Percentiles rank a stretch among this genome's conserved stretches.
phyloP scores from a whole-genome alignment of 768 basidiomycete species.

The Nidularia sp. region DNA sequence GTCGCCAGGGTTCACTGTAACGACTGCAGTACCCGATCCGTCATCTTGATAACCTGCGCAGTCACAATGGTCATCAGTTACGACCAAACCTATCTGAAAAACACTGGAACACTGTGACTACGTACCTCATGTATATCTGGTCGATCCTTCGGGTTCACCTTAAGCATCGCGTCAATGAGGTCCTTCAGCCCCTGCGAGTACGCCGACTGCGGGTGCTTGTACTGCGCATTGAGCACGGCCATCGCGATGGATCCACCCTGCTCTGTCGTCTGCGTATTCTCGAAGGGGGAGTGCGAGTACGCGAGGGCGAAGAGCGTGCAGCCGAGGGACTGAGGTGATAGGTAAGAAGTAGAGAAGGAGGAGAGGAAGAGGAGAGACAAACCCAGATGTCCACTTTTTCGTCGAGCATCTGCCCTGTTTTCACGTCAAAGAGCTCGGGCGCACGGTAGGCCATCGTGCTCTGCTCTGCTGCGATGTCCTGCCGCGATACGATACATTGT shows the following conservation, averaged over 20 bases:
- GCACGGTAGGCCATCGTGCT: slow-evolving; percentile 99
- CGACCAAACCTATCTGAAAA: neutral
- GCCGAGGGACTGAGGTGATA: slow-evolving; percentile 73
- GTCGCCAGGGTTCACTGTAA: neutral
- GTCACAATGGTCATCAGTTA: no score
- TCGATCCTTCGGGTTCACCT: slow-evolving; percentile 74
- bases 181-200: slow-evolving; percentile 82
- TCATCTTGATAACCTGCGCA: slow-evolving; percentile 61
- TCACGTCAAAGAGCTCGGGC: slow-evolving; percentile 96
- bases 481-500: neutral
- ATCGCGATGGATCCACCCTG: slow-evolving; percentile 97
- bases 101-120: neutral
- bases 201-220: slow-evolving; percentile 82
- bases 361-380: slow-evolving; percentile 3
- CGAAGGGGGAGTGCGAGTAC: slow-evolving; percentile 95
- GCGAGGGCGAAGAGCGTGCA: slow-evolving; percentile 94
- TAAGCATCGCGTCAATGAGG: slow-evolving; percentile 83
- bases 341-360: slow-evolving; percentile 1
- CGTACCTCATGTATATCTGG: slow-evolving; percentile 83
- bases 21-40: slow-evolving; percentile 59
- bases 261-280: slow-evolving; percentile 85
- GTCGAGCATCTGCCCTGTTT: slow-evolving; percentile 80
- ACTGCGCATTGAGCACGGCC: slow-evolving; percentile 93
- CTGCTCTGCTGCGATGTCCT: slow-evolving; percentile 96
- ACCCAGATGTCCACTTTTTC: slow-evolving; percentile 99